Conservation (phyloP, 495 filamentous ascomycete species). For the Aspergillus egyptiacus region DNA sequence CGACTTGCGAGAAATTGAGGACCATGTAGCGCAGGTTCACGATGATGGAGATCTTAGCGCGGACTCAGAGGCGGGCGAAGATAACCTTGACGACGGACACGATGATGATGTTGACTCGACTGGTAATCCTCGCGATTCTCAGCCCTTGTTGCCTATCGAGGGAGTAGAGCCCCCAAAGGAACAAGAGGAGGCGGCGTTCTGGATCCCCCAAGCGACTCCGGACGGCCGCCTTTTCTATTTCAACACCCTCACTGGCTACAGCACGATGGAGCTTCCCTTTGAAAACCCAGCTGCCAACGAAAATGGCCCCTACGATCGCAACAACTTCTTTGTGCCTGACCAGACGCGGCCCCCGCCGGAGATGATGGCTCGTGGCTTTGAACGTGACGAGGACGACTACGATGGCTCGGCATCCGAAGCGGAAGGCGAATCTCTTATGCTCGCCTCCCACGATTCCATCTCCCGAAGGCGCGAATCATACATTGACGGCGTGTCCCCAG, state of each 20-base stretch:
- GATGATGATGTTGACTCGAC: constrained; percentile 64
- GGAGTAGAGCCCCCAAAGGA: constrained; percentile 53
- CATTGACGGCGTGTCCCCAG: constrained; percentile 74
- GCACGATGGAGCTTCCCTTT: constrained; percentile 86
- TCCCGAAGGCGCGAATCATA: constrained; percentile 58
- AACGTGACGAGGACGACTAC: constrained; percentile 76
- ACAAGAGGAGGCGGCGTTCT: constrained; percentile 88
- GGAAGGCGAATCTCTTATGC: constrained; percentile 61
- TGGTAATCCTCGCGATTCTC: constrained; percentile 48
- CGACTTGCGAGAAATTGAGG: constrained; percentile 57
- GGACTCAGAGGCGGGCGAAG: constrained; percentile 54
- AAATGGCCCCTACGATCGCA: constrained; percentile 78
- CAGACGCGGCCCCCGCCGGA: constrained; percentile 90
- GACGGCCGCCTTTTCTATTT: constrained; percentile 96
- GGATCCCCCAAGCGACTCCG: constrained; percentile 95
- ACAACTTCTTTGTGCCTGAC: constrained; percentile 80
- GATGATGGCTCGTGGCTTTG: constrained; percentile 79
- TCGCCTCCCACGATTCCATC: constrained; percentile 52
- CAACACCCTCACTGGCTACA: constrained; percentile 91
- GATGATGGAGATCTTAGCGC: constrained; percentile 51
- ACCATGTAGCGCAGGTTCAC: constrained; percentile 30
- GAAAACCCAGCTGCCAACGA: constrained; percentile 82
- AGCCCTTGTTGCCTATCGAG: constrained; percentile 60
- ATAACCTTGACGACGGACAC: constrained; percentile 64
- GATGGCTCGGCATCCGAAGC: constrained; percentile 84